Evolutionary conservation across 2,329 filamentous ascomycete species (phyloP).

Genomic region (Monosporascus sp.): DNA sequence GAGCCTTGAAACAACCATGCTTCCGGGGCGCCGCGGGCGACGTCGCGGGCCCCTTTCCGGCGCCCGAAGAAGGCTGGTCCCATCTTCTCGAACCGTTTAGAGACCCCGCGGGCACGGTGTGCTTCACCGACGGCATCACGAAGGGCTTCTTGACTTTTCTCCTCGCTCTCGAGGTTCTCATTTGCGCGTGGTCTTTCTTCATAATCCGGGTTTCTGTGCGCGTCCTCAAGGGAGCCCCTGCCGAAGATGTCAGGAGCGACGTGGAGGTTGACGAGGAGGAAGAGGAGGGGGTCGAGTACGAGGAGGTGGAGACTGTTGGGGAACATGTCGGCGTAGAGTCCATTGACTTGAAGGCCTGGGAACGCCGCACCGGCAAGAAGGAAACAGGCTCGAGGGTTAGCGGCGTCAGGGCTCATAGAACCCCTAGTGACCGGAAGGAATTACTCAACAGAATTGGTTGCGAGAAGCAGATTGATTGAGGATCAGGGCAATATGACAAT

Average conservation of each 20-base stretch:
- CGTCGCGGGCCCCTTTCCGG: slow-evolving; percentile 47
- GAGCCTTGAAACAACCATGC: slow-evolving; percentile 61
- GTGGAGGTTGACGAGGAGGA: slow-evolving; percentile 51
- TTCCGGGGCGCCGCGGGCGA: slow-evolving; percentile 56
- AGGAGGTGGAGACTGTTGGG: slow-evolving; percentile 50
- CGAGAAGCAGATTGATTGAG: slow-evolving; percentile 58
- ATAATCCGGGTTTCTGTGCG: slow-evolving; percentile 75
- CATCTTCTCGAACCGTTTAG: slow-evolving; percentile 70
- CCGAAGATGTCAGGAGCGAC: slow-evolving; percentile 82
- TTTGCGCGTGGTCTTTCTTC: slow-evolving; percentile 79
- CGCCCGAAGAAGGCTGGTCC: slow-evolving; percentile 40
- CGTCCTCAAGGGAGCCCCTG: slow-evolving; percentile 67
- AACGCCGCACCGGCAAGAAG: slow-evolving; percentile 46
- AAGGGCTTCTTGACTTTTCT: slow-evolving; percentile 72
- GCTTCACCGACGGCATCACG: slow-evolving; percentile 69
- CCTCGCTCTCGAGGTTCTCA: slow-evolving; percentile 69
- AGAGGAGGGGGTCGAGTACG: slow-evolving; percentile 36
- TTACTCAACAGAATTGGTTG: slow-evolving; percentile 74
- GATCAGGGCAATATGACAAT: too few relatives aligned
- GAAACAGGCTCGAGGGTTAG: slow-evolving; percentile 36
- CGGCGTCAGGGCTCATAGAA: slow-evolving; percentile 56
- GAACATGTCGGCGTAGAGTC: slow-evolving; percentile 70
- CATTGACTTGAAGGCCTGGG: slow-evolving; percentile 59
- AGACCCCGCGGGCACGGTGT: slow-evolving; percentile 67
- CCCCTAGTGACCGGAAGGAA: slow-evolving; percentile 68